Evolutionary conservation across 768 basidiomycete species (phyloP).

Genomic region (Glaciozyma martinii): DNA sequence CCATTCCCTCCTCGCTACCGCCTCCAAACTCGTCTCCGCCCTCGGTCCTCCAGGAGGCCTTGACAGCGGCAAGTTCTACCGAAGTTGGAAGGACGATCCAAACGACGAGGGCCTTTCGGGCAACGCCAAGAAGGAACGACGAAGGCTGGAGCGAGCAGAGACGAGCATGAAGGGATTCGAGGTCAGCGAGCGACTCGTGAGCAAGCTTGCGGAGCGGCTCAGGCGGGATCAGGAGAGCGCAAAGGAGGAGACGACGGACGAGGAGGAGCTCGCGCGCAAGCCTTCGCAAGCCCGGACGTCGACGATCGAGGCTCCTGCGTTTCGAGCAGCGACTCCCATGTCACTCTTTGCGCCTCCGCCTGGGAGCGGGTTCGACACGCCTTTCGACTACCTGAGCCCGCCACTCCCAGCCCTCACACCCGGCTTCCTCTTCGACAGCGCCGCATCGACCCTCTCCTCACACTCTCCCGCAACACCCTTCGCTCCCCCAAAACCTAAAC

Average conservation of each 20-base stretch:
- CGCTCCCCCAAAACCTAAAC: not conserved
- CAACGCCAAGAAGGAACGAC: conserved; percentile 3
- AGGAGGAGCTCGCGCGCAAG: not conserved
- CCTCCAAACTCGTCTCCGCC: conserved; percentile 1
- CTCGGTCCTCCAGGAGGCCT: conserved; percentile 22
- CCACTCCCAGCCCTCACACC: not conserved
- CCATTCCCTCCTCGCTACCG: not conserved
- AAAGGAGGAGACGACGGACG: not conserved
- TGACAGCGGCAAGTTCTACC: not conserved
- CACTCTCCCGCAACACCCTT: not conserved
- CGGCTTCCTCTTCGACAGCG: not conserved
- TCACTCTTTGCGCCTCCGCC: not conserved
- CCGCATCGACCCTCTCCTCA: not conserved
- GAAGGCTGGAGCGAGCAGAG: conserved; percentile 5
- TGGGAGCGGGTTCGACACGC: not conserved
- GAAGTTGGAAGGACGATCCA: conserved; percentile 2
- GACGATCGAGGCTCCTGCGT: not conserved
- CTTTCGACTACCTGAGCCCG: not conserved
- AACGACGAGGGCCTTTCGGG: too few species aligned
- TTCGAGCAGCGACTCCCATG: not conserved
- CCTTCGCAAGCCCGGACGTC: too few species aligned
- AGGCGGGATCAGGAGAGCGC: not conserved
- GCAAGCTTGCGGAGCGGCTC: not conserved
- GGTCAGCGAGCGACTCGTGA: not conserved
- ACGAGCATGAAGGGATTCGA: conserved; percentile 7